Base-by-base conservation (phyloP, 2,329 filamentous ascomycete genomes). In the Fusarium sublunatum region DNA sequence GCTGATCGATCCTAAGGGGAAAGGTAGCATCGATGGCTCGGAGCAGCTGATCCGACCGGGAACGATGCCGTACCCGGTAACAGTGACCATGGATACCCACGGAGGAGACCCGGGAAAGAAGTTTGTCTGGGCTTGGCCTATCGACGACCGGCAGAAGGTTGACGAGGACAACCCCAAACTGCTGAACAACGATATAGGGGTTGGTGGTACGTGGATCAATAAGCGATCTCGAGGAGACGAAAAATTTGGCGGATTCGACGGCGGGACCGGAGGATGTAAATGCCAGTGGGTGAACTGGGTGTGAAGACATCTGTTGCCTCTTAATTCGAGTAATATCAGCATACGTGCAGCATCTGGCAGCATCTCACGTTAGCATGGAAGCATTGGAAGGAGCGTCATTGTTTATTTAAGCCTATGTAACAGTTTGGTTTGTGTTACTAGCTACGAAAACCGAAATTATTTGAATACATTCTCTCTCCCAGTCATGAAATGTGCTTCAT, bases 61-160 rank as follows among this genome's bases (percentile, higher is more conserved):
- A 7, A 83, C 83, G 5, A 87, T 89, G 75, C 87, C 87, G 2
- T 89, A 88, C 64, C 87, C 87, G 0, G 79, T 88, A 38, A 88
- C 86, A 5, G 73, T 89, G 40, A 83, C 81, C 15, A 79, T 84
- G 59, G 87, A 90, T 72, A 84, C 85, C 41, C 87, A 90, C 68
- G 87, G 87, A 36, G 87, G 87, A 12, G 72, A 85, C 67, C 73
- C 77, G 7, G 67, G 69, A 11, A 73, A 74, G 64, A 89, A 89
- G 75, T 77, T 82, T 38, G 76, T 83, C 3, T 88, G 83, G 75
- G 79, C 80, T 43, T 83, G 85, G 72, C 75, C 75, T 4, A 79
- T 89, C 53, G 74, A 82, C 44, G 76, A 78, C 25, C 70, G 80
- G 25, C 78, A 82, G 69, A 71, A 75, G 44, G 78, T 88, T 48